Evolutionary conservation across 2,329 filamentous ascomycete genomes (phyloP), one percentile per base, ranked within the genome.

Genomic region (Ascomycota sp.): DNA sequence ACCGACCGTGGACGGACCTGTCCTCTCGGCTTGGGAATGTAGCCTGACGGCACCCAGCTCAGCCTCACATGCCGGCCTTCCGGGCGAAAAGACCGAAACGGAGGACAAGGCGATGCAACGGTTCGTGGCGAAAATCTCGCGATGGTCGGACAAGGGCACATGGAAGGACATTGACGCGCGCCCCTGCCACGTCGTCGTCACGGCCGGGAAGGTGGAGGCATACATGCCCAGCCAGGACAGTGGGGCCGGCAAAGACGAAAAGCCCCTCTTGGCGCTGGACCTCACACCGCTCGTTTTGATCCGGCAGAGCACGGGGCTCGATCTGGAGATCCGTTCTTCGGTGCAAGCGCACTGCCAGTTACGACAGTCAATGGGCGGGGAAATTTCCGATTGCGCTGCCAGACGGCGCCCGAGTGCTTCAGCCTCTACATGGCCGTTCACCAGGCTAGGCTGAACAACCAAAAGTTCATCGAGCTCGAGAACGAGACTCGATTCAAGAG

Each of bases 241-340:
- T n/a, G n/a, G n/a, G n/a, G 26, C 30, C 12, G 29, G 35, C 42
- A 36, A 48, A 35, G 44, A 50, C 8, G 47, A 51, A 22, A 52
- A 57, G 23, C 67, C 68, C 4, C 49, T 74, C 13, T 56, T 75
- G 26, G 78, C 76, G 5, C 67, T 94, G 22, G 82, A 93, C 44
- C 69, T 98, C 25, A 95, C 86, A 1, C 89, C 89, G 1, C 61
- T 93, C 23, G 86, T 95, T 7, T 77, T 85, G 40, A 73, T 95
- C 36, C 72, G 86, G 37, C 77, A 86, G 43, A 89, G 85, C 42
- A 98, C 83, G 15, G 80, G 79, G 4, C 69, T 98, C 21, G 89
- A 98, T 48, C 80, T 98, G 31, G 89, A 91, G 39, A 81, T 98
- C 38, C 77, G 83, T 29, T 94, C 86, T 6, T 81, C 81, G 2